Conservation (phyloP, 2,329 filamentous ascomycete genomes). For the Lachnellula willkommii region DNA sequence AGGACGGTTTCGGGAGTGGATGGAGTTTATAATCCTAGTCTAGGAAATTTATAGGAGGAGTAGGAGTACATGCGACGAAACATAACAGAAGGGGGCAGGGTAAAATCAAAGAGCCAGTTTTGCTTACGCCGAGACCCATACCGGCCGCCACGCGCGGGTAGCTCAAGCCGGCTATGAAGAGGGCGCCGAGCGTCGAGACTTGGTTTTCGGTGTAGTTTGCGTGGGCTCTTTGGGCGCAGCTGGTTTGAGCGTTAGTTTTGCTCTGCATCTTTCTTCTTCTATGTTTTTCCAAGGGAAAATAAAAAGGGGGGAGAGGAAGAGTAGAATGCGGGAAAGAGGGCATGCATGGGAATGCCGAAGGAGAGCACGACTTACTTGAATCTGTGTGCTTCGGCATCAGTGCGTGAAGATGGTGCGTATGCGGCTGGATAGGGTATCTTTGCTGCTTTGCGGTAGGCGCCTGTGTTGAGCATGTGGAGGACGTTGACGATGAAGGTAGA, state of each 20-base stretch:
- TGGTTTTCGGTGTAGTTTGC: conserved; percentile 60
- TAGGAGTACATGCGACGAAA: too few relatives aligned
- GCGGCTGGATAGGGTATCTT: conserved; percentile 52
- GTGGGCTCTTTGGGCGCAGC: conserved; percentile 61
- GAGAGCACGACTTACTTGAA: background rate
- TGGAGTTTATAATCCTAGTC: too few relatives aligned
- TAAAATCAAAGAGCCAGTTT: too few relatives aligned
- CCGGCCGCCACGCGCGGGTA: conserved; percentile 47
- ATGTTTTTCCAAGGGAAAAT: too few relatives aligned
- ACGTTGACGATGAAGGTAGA: conserved; percentile 54
- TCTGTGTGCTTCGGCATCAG: conserved; percentile 33
- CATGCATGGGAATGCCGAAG: background rate
- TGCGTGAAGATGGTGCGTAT: conserved; percentile 38
- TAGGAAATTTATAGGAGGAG: too few relatives aligned
- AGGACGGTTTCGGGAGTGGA: too few relatives aligned
- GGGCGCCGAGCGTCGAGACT: conserved; percentile 44
- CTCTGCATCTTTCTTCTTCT: too few relatives aligned
- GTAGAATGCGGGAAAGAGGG: background rate
- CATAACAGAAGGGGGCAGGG: too few relatives aligned
- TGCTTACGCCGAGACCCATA: conserved; percentile 37
- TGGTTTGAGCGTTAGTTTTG: conserved; percentile 41
- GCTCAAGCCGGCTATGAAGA: conserved; percentile 51
- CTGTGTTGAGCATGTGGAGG: conserved; percentile 46
- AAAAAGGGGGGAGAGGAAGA: background rate
- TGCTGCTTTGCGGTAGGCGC: conserved; percentile 45